Base-by-base conservation (phyloP, 106 monocot genomes). In the Ottelia alismoides region DNA sequence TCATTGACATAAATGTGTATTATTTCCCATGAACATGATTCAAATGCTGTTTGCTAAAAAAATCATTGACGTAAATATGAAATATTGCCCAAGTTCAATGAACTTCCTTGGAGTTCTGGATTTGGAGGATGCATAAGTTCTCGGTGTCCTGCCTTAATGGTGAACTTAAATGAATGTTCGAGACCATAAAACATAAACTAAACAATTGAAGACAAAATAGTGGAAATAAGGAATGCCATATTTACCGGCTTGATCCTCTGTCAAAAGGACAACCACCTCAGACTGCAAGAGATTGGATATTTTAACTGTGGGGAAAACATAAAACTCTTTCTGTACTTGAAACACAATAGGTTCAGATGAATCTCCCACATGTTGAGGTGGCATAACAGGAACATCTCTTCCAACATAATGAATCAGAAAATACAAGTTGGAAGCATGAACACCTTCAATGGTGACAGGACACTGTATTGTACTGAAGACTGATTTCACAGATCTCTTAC, bases 281-380 rank as follows among this genome's bases (percentile, higher is more conserved):
- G 76, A 64, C 28, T 92, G 82, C 48, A 92, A 60, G 28, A 79
- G 56, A 72, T 92, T 92, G 57, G 60, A 61, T 11, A 92, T 82
- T 43, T 77, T 70, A 60, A 83, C 47, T 31, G 92, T 92, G 12
- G 92, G 92, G 35, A 76, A 79, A 55, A 92, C 71, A 57, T 82
- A 86, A 61, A 92, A 81, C 64, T 92, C 92, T 47, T 73, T 85
- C 25, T 83, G 83, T 27, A 83, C 46, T 66, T 79, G 82, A 63
- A 79, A 55, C 43, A 76, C 71, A 54, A 79, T 62, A 31, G 78
- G 68, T 64, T 78, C 76, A 48, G 29, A n/a, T 18, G 49, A 62
- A 56, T 0, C 2, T 17, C 57, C 68, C 27, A 52, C 40, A 45
- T 74, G 67, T 53, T 57, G 28, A 72, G 81, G 70, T 31, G 71